Conservation (phyloP, 2,329 filamentous ascomycete genomes). For the Fusarium euwallaceae region DNA sequence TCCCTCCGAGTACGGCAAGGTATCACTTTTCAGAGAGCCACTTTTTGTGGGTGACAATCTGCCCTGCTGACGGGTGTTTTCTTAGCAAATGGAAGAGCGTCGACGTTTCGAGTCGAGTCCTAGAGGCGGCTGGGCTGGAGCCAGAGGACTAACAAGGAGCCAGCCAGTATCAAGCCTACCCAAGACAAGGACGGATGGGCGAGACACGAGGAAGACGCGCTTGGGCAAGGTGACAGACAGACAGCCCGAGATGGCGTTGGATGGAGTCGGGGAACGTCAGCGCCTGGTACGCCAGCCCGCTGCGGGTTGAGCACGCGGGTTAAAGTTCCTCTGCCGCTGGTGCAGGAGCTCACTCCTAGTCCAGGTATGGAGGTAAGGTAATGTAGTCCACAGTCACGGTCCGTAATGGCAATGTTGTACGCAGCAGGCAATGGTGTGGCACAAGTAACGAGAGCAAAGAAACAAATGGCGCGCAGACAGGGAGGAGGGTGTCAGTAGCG, state of each 20-base stretch:
- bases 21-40: conserved; percentile 21
- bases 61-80: conserved; percentile 3
- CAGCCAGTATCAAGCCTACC: conserved; percentile 18
- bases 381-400: conserved; percentile 2
- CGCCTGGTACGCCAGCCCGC: neutral
- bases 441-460: conserved; percentile 38
- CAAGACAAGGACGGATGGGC: conserved; percentile 25
- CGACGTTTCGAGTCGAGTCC: conserved; percentile 29
- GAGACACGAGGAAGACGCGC: conserved; percentile 5
- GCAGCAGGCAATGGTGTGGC: conserved; percentile 41
- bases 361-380: conserved; percentile 1
- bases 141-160: conserved; percentile 10
- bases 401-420: conserved; percentile 29
- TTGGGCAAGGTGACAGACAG: conserved; percentile 20
- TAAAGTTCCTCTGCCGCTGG: conserved; percentile 13
- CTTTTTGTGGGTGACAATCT: conserved; percentile 20
- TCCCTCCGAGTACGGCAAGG: conserved; percentile 12
- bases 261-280: conserved; percentile 11
- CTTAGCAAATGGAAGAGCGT: conserved; percentile 14
- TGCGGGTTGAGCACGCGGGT: neutral
- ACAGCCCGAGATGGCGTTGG: conserved; percentile 11
- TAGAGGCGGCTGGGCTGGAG: conserved; percentile 17
- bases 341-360: neutral
- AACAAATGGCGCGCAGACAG: conserved; percentile 30
- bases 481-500: conserved; percentile 46